phyloP scores from a whole-genome alignment of 2,329 filamentous ascomycete genomes.

The Alternaria sp. region DNA sequence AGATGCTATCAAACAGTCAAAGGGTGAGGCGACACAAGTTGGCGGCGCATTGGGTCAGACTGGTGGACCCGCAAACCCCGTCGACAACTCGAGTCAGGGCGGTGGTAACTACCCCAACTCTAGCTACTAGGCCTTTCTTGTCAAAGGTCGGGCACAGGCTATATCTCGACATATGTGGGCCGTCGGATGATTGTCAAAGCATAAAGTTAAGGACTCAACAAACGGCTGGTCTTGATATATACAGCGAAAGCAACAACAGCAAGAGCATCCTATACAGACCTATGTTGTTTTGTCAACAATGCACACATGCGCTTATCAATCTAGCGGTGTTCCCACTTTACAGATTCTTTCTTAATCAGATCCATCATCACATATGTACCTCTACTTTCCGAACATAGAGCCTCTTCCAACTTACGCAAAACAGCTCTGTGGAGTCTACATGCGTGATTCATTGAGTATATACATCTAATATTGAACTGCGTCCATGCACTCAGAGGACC shows the following conservation, averaged over 20 bases:
- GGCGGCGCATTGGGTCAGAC: conserved; percentile 56
- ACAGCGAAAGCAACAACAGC: not conserved
- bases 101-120: conserved; percentile 35
- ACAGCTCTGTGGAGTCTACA: not conserved
- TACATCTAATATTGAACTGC: not conserved
- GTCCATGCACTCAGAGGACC: not conserved
- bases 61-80: conserved; percentile 55
- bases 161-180: rapidly evolving
- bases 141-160: not conserved
- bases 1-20: conserved; percentile 52
- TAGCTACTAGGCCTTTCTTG: conserved; percentile 16
- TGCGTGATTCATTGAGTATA: not conserved
- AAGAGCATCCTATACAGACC: not conserved
- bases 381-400: not conserved
- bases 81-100: conserved; percentile 25
- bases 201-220: not conserved
- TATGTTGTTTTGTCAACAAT: not conserved
- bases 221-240: not conserved
- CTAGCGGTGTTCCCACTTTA: not conserved
- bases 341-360: not conserved
- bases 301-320: not conserved
- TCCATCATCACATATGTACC: not conserved
- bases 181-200: not conserved
- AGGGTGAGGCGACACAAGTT: conserved; percentile 48
- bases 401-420: not conserved